phyloP scores from a whole-genome alignment of 2,329 filamentous ascomycete genomes.

The Exophiala viscosa region DNA sequence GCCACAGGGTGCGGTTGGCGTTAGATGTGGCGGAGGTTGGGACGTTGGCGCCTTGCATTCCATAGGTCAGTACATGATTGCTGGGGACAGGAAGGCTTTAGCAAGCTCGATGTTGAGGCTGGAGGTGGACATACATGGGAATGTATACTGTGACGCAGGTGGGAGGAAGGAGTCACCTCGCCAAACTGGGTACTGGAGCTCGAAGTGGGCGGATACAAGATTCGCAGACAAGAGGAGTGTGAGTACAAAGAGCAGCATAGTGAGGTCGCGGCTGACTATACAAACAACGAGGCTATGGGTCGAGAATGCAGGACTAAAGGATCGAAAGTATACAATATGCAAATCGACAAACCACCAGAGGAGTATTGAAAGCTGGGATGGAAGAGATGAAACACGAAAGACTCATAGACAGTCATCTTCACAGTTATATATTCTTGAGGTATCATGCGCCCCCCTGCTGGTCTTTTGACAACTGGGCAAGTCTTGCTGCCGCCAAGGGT shows the following conservation, averaged over 20 bases:
- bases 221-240: conserved; percentile 4
- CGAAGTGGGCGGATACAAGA: conserved; percentile 30
- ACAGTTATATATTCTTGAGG: too few relatives aligned
- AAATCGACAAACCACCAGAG: too few relatives aligned
- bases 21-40: conserved; percentile 32
- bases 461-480: too few relatives aligned
- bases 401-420: too few relatives aligned
- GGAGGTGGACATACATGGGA: conserved; percentile 35
- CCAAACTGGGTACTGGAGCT: conserved; percentile 34
- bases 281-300: too few relatives aligned
- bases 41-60: conserved; percentile 37
- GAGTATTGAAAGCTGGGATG: too few relatives aligned
- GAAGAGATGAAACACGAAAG: too few relatives aligned
- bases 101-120: not conserved
- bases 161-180: conserved; percentile 41
- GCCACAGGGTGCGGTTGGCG: conserved; percentile 46
- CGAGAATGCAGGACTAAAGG: too few relatives aligned
- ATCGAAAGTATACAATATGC: too few relatives aligned
- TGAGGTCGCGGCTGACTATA: not conserved
- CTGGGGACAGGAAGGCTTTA: too few relatives aligned
- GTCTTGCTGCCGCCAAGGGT: too few relatives aligned
- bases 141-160: conserved; percentile 37
- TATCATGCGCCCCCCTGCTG: too few relatives aligned
- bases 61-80: not conserved
- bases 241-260: conserved; percentile 9